Conservation (phyloP, 2,329 filamentous ascomycete species). For the Hysterium pulicare region DNA sequence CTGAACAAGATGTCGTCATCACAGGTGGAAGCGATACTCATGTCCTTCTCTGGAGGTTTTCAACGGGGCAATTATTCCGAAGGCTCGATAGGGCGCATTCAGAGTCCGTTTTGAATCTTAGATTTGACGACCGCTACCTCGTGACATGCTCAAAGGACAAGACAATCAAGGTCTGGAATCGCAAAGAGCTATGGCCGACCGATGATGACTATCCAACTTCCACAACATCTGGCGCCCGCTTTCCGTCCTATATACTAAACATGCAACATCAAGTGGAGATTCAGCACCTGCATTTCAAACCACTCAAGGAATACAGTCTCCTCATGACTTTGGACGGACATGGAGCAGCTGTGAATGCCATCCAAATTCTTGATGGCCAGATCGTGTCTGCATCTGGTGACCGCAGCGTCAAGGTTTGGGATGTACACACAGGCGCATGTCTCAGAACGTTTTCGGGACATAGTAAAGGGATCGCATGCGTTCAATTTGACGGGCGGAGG, state of each 20-base stretch:
- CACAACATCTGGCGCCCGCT: constrained; percentile 43
- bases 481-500: constrained; percentile 89
- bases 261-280: constrained; percentile 38
- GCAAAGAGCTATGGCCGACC: constrained; percentile 47
- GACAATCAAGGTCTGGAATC: constrained; percentile 94
- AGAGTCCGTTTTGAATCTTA: constrained; percentile 90
- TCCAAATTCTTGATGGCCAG: constrained; percentile 80
- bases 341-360: constrained; percentile 88
- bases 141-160: constrained; percentile 98
- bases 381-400: constrained; percentile 96
- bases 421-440: constrained; percentile 75
- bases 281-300: constrained; percentile 47
- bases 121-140: constrained; percentile 85
- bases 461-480: constrained; percentile 92
- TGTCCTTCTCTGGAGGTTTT: constrained; percentile 90
- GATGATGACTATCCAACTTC: constrained; percentile 38
- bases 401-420: constrained; percentile 90
- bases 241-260: constrained; percentile 55
- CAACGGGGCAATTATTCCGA: constrained; percentile 78
- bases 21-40: constrained; percentile 91
- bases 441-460: constrained; percentile 80
- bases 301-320: constrained; percentile 66
- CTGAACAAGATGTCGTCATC: constrained; percentile 86
- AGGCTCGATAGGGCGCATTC: constrained; percentile 72
- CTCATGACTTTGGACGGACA: constrained; percentile 82